phyloP scores from a whole-genome alignment of 208 protist species.

The Endotrypanum monterogeii region DNA sequence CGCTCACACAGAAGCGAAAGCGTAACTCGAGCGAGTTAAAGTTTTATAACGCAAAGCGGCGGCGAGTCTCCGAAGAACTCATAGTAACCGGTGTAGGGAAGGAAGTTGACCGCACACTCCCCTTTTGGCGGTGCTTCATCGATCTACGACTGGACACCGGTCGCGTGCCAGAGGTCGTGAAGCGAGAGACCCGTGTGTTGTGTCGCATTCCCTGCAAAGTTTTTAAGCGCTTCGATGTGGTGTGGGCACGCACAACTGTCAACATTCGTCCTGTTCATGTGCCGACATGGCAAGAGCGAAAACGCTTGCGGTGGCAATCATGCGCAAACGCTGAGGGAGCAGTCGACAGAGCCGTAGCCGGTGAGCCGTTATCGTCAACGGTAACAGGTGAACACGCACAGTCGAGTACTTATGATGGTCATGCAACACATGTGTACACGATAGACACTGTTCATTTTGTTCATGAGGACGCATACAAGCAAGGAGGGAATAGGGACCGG shows the following conservation, averaged over 20 bases:
- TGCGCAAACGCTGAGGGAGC: not conserved
- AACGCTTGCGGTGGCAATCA: not conserved
- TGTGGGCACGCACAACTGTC: conserved; percentile 61
- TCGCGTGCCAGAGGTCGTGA: conserved; percentile 34
- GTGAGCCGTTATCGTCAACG: not conserved
- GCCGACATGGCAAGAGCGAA: conserved; percentile 7
- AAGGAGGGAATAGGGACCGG: conserved; percentile 21
- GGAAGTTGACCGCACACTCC: conserved; percentile 66
- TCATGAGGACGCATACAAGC: conserved; percentile 51
- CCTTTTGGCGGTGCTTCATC: conserved; percentile 69
- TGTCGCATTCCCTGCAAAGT: conserved; percentile 46
- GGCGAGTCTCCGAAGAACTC: conserved; percentile 35
- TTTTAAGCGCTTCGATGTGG: conserved; percentile 68
- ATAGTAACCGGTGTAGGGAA: conserved; percentile 41
- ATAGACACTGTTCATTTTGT: conserved; percentile 84
- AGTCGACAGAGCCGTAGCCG: not conserved
- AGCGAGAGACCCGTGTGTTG: conserved; percentile 31
- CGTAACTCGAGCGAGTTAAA: conserved; percentile 3
- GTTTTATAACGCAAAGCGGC: not conserved
- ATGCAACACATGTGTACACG: not conserved
- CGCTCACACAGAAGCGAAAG: not conserved
- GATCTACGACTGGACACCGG: conserved; percentile 38
- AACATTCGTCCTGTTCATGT: conserved; percentile 13
- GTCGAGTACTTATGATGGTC: not conserved
- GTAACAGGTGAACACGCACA: too few relatives aligned